Conservation (phyloP, 2,329 filamentous ascomycete species). For the Calonectria ilicicola region DNA sequence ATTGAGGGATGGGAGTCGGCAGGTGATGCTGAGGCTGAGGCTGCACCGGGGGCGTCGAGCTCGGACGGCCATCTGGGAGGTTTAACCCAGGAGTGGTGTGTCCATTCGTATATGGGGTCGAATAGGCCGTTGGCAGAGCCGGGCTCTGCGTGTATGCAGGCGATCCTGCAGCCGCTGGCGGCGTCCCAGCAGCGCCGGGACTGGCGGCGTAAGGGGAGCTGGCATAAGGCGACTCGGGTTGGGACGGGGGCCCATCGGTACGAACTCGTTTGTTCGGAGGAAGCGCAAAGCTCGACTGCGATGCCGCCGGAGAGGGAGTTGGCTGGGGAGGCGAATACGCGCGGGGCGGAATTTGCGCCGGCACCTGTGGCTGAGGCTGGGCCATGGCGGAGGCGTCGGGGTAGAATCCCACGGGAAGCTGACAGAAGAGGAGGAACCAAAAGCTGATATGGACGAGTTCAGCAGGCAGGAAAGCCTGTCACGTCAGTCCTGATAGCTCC, state of each 20-base stretch:
- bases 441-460: constrained; percentile 45
- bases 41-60: constrained; percentile 47
- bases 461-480: constrained; percentile 64
- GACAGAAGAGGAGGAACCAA: constrained; percentile 21
- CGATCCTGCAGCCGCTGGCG: constrained; percentile 51
- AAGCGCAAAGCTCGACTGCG: constrained; percentile 65
- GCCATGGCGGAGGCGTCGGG: constrained; percentile 58
- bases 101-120: constrained; percentile 54
- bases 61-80: constrained; percentile 49
- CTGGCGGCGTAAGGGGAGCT: constrained; percentile 63
- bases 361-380: constrained; percentile 66
- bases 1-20: constrained; percentile 41
- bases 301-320: constrained; percentile 70
- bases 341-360: constrained; percentile 57
- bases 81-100: constrained; percentile 50
- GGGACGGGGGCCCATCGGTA: constrained; percentile 74
- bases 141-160: constrained; percentile 51
- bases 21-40: constrained; percentile 47
- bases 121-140: constrained; percentile 47
- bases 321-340: constrained; percentile 73
- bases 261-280: constrained; percentile 76
- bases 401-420: constrained; percentile 8
- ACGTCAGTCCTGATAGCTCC: constrained; percentile 57
- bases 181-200: constrained; percentile 56
- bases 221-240: constrained; percentile 73